These are phyloP conservation scores for Cardamine resedifolia DNA, from an alignment of 345 rosid species.

Conservation along the genomic window DNA sequence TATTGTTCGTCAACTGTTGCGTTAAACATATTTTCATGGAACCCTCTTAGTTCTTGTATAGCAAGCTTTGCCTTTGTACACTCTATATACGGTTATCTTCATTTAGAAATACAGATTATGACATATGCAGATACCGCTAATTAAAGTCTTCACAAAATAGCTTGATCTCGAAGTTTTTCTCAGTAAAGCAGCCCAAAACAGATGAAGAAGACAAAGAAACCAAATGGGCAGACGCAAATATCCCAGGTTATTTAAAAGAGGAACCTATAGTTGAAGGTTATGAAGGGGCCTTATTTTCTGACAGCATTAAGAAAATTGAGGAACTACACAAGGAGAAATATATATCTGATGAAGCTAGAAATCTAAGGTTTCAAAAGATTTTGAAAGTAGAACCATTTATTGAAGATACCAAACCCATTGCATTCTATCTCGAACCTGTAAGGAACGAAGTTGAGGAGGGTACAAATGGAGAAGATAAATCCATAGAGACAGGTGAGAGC, in stretches of 20 bases:
- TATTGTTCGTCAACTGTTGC: neutral
- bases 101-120: neutral
- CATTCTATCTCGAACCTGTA: neutral
- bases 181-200: constrained; percentile 47
- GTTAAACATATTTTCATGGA: neutral
- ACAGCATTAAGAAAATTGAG: constrained; percentile 11
- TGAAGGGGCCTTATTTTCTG: constrained; percentile 1
- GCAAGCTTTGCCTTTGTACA: neutral
- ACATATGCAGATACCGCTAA: constrained; percentile 52
- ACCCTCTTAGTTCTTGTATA: neutral
- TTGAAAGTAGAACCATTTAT: constrained; percentile 19
- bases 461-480: constrained; percentile 5
- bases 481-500: constrained; percentile 7
- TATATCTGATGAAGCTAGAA: constrained; percentile 11
- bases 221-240: constrained; percentile 21
- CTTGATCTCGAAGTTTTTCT: constrained; percentile 73
- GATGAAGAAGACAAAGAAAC: constrained; percentile 42
- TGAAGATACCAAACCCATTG: constrained; percentile 6
- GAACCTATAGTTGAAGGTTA: constrained; percentile 26
- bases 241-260: constrained; percentile 30
- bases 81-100: neutral
- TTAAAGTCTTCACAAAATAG: constrained; percentile 54
- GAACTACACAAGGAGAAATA: constrained; percentile 9
- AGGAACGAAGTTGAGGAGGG: constrained; percentile 14
- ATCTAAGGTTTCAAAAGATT: no score